These are phyloP conservation scores for Trichoderma breve DNA, from an alignment of 2,329 filamentous ascomycete genomes.

Conservation along the genomic window DNA sequence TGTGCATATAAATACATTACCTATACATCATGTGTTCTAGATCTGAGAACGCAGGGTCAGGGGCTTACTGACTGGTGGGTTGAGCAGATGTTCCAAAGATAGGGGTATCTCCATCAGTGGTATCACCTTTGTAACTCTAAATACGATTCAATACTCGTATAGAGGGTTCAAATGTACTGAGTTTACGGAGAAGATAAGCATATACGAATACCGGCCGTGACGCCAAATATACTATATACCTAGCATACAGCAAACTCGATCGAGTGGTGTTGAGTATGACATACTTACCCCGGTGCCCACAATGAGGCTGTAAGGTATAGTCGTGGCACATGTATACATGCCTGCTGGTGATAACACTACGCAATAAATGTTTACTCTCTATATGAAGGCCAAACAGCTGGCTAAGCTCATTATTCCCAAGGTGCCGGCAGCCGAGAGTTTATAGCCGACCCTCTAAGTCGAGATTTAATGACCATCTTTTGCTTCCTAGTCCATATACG, in stretches of 20 bases:
- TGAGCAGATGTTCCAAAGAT: not conserved
- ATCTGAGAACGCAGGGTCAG: not conserved
- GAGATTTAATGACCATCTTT: not conserved
- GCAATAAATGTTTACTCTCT: too few relatives aligned
- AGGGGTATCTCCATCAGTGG: not conserved
- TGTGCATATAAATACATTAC: not conserved
- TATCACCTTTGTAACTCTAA: not conserved
- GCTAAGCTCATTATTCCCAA: not conserved
- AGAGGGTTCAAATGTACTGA: not conserved
- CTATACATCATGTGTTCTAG: not conserved
- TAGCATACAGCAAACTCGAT: too few relatives aligned
- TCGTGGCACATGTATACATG: too few relatives aligned
- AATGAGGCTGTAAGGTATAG: too few relatives aligned
- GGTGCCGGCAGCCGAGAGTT: not conserved
- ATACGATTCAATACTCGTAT: not conserved
- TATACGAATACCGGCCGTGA: not conserved
- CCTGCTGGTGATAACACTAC: too few relatives aligned
- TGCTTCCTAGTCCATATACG: not conserved
- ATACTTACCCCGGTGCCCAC: too few relatives aligned
- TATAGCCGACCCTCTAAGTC: not conserved
- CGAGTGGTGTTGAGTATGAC: too few relatives aligned
- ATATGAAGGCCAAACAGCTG: too few relatives aligned
- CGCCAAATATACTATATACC: not conserved
- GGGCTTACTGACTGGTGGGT: not conserved
- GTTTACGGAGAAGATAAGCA: not conserved